Evolutionary conservation across 768 basidiomycete genomes (phyloP).

Genomic region (Hydnum rufescens): DNA sequence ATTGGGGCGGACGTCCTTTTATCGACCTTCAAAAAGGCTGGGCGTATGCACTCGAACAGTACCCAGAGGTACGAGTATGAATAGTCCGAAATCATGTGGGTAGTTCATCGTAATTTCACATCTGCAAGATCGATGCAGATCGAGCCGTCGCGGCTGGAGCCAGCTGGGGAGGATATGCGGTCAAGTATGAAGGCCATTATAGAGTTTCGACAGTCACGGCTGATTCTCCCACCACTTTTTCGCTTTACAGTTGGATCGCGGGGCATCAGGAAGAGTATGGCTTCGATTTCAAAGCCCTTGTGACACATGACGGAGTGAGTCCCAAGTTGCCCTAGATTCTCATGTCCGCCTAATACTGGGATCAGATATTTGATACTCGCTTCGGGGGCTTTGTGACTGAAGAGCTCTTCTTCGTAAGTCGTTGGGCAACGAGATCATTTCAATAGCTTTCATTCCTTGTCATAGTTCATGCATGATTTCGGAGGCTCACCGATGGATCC

Average conservation of each 20-base stretch:
- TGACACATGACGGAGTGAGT: constrained; percentile 78
- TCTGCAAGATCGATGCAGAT: constrained; percentile 45
- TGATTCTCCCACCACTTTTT: background rate
- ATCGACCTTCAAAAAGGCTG: constrained; percentile 57
- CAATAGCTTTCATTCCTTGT: background rate
- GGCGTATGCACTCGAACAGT: constrained; percentile 43
- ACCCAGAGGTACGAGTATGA: constrained; percentile 36
- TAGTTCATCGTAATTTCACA: constrained; percentile 1
- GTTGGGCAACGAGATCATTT: background rate
- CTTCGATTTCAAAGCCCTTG: constrained; percentile 78
- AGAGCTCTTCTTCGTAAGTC: constrained; percentile 70
- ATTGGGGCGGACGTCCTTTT: constrained; percentile 80
- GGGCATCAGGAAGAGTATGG: constrained; percentile 66
- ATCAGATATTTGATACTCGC: constrained; percentile 49
- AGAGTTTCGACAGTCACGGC: constrained; percentile 10
- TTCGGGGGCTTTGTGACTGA: constrained; percentile 83
- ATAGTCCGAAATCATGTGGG: background rate
- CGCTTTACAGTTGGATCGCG: constrained; percentile 62
- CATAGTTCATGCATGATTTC: constrained; percentile 73
- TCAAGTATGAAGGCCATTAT: no score
- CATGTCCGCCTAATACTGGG: background rate
- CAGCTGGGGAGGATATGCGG: constrained; percentile 74
- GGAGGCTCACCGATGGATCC: constrained; percentile 62
- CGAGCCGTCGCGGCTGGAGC: constrained; percentile 44
- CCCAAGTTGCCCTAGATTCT: constrained; percentile 1